Evolutionary conservation across 1,284 basidiomycete genomes (phyloP), one percentile per base, ranked within the genome.

Genomic region (Chondrostereum purpureum): DNA sequence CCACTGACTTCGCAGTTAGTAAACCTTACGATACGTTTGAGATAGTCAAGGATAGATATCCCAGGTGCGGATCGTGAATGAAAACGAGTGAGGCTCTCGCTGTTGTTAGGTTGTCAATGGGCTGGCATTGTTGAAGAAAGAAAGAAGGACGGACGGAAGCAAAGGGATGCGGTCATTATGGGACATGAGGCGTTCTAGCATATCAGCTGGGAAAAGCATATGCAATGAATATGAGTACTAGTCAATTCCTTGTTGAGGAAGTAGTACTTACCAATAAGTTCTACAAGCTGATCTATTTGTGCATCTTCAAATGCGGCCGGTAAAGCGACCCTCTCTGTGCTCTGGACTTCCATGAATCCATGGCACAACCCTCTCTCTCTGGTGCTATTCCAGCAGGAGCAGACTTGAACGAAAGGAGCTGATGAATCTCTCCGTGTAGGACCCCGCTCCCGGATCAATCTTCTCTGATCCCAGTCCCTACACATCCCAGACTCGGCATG

Each of bases 131-230:
- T n/a, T n/a, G n/a, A 36, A 14, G 14, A 42, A 52, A 47, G 50
- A 42, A 44, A 48, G 49, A 51, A 34, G 44, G 42, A 77, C 84
- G 56, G 68, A 90, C 80, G 87, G 81, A 45, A 80, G 77, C 52
- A 92, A 70, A 50, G 88, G 88, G 63, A 97, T 92, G 62, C 80
- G 80, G 71, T 97, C 92, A 70, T 97, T 97, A 76, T 94, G 90
- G 50, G 77, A 73, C 65, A 93, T 92, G 54, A 97, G 71, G 52
- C 92, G 83, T 60, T 92, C 80, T 55, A 96, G 80, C 92, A 96
- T 96, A 63, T 94, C 88, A 53, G 90, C 91, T 92, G 60, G 39
- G n/a, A n/a, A n/a, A n/a, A n/a, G n/a, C n/a, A n/a, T n/a, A n/a
- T 39, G 24, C 46, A 48, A 42, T 50, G 45, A 21, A 5, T 42